Conservation (phyloP, 148 eudicot genomes). For the Vaccinium vitisidaea region DNA sequence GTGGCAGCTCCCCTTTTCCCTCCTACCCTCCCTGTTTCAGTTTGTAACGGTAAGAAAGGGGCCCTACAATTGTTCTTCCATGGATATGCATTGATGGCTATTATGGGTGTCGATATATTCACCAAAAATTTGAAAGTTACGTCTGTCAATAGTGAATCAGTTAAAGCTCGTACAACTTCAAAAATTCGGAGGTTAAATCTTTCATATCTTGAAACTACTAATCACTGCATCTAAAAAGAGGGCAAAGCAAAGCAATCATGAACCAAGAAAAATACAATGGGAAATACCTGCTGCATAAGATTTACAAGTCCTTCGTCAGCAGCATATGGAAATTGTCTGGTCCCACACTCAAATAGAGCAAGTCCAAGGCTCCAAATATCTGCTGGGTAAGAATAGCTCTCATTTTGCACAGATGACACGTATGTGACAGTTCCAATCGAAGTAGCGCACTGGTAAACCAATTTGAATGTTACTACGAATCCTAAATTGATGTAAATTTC, state of each 20-base stretch:
- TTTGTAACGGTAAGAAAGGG: background rate
- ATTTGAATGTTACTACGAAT: slow-evolving; percentile 11
- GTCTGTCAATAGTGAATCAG: background rate
- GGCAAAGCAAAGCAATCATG: background rate
- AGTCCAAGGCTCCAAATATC: slow-evolving; percentile 99
- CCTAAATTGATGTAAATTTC: background rate
- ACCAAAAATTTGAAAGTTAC: background rate
- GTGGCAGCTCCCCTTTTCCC: background rate
- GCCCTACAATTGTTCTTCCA: background rate
- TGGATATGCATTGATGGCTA: background rate
- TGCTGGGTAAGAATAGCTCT: slow-evolving; percentile 93
- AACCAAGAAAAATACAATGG: background rate
- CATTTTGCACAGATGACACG: slow-evolving; percentile 97
- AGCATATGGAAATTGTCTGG: slow-evolving; percentile 84
- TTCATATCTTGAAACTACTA: background rate
- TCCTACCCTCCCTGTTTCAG: background rate
- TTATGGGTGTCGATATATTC: background rate
- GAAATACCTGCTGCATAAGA: slow-evolving; percentile 87
- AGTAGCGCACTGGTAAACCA: slow-evolving; percentile 79
- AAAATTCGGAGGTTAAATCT: background rate
- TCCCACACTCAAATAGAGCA: slow-evolving; percentile 94
- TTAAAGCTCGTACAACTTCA: background rate
- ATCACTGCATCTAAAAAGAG: background rate
- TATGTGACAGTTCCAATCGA: slow-evolving; percentile 97
- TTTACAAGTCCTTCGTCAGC: slow-evolving; percentile 90